These are phyloP conservation scores for Scleromitrula shiraiana DNA, from an alignment of 2,329 filamentous ascomycete genomes.

Conservation along the genomic window DNA sequence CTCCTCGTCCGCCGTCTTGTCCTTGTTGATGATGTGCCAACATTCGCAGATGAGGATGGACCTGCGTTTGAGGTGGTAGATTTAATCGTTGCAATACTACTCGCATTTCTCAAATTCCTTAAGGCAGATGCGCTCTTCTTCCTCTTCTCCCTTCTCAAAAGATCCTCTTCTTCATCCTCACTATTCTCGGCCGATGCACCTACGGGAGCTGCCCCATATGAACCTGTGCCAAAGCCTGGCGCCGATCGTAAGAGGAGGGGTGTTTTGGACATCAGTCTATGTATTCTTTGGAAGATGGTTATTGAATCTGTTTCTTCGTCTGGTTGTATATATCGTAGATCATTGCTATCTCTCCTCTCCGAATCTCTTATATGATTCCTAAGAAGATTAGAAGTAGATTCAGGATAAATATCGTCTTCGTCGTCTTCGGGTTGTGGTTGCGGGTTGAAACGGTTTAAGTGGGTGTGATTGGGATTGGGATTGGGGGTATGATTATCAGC, in stretches of 20 bases:
- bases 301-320: conserved; percentile 7
- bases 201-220: conserved; percentile 50
- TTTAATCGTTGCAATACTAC: conserved; percentile 17
- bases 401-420: conserved; percentile 23
- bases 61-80: conserved; percentile 11
- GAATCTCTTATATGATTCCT: conserved; percentile 18
- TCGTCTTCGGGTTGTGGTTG: conserved; percentile 9
- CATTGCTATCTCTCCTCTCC: conserved; percentile 13
- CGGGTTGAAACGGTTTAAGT: conserved; percentile 3
- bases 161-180: conserved; percentile 27
- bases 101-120: conserved; percentile 23
- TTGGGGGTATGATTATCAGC: background rate
- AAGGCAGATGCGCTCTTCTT: conserved; percentile 19
- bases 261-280: conserved; percentile 36
- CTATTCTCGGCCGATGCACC: conserved; percentile 33
- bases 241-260: conserved; percentile 52
- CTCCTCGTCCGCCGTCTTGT: conserved; percentile 3
- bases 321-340: conserved; percentile 8
- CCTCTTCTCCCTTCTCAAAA: conserved; percentile 17
- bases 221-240: conserved; percentile 51
- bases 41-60: conserved; percentile 9
- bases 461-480: background rate
- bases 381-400: conserved; percentile 23
- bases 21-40: background rate
- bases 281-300: conserved; percentile 18